Conservation (phyloP, 2,329 filamentous ascomycete genomes). For the Colletotrichum abscissum region DNA sequence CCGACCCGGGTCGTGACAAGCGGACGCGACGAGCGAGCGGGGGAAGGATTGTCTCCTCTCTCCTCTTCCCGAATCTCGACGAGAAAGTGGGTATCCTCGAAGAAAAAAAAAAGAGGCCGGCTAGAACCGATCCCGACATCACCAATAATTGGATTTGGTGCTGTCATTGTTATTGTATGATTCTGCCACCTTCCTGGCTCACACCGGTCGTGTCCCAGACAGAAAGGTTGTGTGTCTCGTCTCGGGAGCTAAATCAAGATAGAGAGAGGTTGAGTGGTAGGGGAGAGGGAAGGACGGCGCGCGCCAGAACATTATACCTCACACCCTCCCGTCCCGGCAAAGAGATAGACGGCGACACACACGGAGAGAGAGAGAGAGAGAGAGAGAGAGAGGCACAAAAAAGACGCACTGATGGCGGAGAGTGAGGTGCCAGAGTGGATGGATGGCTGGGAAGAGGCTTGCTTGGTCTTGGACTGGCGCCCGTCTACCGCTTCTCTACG, state of each 20-base stretch:
- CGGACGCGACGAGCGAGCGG: constrained; percentile 13
- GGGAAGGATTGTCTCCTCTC: neutral
- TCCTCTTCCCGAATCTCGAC: neutral
- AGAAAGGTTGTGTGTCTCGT: constrained; percentile 32
- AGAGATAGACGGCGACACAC: too few species aligned
- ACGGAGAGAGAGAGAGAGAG: neutral
- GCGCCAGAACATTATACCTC: constrained; percentile 7
- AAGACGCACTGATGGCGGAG: constrained; percentile 11
- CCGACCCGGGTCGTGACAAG: constrained; percentile 10
- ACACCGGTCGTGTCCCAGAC: constrained; percentile 32
- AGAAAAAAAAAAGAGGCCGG: neutral
- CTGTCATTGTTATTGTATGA: constrained; percentile 24
- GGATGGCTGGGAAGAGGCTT: neutral
- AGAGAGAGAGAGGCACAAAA: neutral
- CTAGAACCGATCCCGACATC: constrained; percentile 10
- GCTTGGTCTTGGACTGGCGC: neutral
- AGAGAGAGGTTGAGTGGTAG: neutral
- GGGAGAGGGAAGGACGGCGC: neutral
- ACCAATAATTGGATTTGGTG: constrained; percentile 9
- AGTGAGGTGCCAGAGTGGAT: neutral
- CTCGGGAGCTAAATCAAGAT: constrained; percentile 33
- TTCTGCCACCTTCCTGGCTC: constrained; percentile 25
- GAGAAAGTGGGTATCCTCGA: constrained; percentile 14
- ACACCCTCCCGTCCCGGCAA: neutral
- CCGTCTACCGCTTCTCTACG: constrained; percentile 4